Base-by-base conservation (phyloP, 805 yeast genomes). In the Helenozyma baotianmanensis region DNA sequence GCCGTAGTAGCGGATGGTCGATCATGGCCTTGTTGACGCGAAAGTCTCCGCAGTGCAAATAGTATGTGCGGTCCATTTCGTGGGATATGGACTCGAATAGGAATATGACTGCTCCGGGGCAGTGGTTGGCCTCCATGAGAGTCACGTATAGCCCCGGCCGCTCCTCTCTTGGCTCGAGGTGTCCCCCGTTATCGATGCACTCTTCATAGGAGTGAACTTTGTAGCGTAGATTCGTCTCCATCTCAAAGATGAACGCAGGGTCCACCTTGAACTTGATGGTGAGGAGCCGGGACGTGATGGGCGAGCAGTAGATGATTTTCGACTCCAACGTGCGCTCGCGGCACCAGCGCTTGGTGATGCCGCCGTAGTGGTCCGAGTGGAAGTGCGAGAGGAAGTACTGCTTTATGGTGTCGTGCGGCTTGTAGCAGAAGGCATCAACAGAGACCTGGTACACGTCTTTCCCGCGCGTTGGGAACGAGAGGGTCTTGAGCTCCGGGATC, bases 291-390 rank as follows among this genome's bases (percentile, higher is more conserved):
- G 75, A 76, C 0, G 97, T 89, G 3, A 81, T 73, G 9, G 65
- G 62, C 0, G 96, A 79, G 40, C 94, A 81, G 45, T 79, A 86
- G 3, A 92, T 76, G 6, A 64, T 62, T 0, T 87, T 89, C 33
- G 74, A 71, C 23, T 48, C 56, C 29, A 65, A 56, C 2, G 64
- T 58, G 16, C 69, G 42, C 36, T 64, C 68, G 25, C 56, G 51
- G 28, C 70, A 58, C 97, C 97, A 92, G 14, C 70, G 65, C 47
- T 82, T 83, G 3, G 79, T 60, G 11, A 92, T 58, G 0, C 98
- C 97, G 4, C 86, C 87, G 51, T 92, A 92, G 54, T 92, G 98
- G 54, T 92, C 98, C 0, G 95, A 67, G 56, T 92, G 98, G 62
- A 84, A 90, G 61, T 92, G 98, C 0, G 87, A 72, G 16, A 84